These are phyloP conservation scores for Fusarium nygamai DNA, from an alignment of 2,329 filamentous ascomycete species.

Conservation along the genomic window DNA sequence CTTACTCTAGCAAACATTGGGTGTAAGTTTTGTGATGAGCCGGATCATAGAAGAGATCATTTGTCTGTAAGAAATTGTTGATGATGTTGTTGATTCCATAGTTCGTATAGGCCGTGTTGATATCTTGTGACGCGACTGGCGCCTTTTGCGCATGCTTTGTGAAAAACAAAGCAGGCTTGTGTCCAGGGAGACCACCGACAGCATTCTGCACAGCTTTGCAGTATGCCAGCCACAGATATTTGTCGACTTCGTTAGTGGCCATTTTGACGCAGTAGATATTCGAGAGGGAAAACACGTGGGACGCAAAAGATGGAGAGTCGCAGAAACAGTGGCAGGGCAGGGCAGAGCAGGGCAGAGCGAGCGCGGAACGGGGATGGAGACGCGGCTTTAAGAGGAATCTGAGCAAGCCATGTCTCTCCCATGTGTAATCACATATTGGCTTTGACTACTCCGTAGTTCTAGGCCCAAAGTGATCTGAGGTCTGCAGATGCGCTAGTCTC, in stretches of 20 bases:
- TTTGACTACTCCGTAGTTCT: constrained; percentile 10
- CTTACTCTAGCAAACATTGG: constrained; percentile 30
- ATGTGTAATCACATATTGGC: neutral
- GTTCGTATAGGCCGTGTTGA: constrained; percentile 29
- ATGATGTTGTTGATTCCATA: constrained; percentile 28
- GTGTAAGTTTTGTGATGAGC: constrained; percentile 33
- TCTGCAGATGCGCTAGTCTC: constrained; percentile 5
- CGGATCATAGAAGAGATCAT: constrained; percentile 31
- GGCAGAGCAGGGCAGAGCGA: no score
- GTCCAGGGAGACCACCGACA: constrained; percentile 31
- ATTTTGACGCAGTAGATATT: neutral
- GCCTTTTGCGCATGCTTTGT: constrained; percentile 36
- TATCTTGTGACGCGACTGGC: constrained; percentile 24
- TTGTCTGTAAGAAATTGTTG: constrained; percentile 28
- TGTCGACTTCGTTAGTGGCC: constrained; percentile 19
- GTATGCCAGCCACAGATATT: constrained; percentile 31
- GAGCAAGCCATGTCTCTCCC: constrained; percentile 6
- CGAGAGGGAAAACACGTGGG: neutral
- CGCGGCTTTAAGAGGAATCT: neutral
- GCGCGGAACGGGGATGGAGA: neutral
- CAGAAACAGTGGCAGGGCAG: neutral
- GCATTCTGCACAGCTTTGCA: constrained; percentile 32
- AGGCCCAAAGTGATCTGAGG: neutral
- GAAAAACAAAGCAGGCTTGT: constrained; percentile 34
- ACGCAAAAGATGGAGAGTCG: neutral